Percentiles rank a stretch among this genome's conserved stretches.
Conservation (phyloP, 495 filamentous ascomycete species). For the Bacidia rubella region DNA sequence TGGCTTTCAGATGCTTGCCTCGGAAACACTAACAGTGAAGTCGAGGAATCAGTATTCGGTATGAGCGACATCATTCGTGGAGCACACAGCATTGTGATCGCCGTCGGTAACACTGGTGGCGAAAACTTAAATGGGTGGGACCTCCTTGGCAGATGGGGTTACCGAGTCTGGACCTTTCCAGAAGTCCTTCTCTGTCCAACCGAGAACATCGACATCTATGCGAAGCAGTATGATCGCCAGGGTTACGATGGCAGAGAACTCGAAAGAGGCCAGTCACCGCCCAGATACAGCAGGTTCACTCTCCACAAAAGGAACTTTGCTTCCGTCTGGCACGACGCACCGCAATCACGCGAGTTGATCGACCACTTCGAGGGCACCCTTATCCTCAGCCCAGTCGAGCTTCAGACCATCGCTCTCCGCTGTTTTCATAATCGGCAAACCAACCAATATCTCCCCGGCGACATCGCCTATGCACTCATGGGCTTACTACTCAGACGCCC, state of each 20-base stretch:
- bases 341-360: constrained; percentile 19
- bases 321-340: constrained; percentile 13
- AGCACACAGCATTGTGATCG: constrained; percentile 22
- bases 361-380: constrained; percentile 29
- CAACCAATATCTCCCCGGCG: constrained; percentile 18
- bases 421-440: constrained; percentile 19
- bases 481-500: constrained; percentile 29
- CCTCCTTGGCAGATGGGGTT: constrained; percentile 28
- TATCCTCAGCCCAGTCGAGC: constrained; percentile 19
- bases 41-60: constrained; percentile 23
- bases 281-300: not conserved
- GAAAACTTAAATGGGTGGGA: not conserved
- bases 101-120: constrained; percentile 12
- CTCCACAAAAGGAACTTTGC: constrained; percentile 4
- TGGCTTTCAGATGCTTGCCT: constrained; percentile 23
- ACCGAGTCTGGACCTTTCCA: constrained; percentile 35
- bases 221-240: no score
- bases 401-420: constrained; percentile 17
- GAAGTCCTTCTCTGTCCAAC: constrained; percentile 29
- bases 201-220: constrained; percentile 20
- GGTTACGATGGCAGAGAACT: no score
- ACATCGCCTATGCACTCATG: constrained; percentile 34
- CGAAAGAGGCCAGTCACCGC: not conserved
- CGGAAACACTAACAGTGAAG: not conserved
- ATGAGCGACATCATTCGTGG: constrained; percentile 30